A percentile compares a stretch with the other conserved stretches of the same genome.
Evolutionary conservation across 2,329 filamentous ascomycete species (phyloP).

Genomic region (Calonectria multiphialidica): DNA sequence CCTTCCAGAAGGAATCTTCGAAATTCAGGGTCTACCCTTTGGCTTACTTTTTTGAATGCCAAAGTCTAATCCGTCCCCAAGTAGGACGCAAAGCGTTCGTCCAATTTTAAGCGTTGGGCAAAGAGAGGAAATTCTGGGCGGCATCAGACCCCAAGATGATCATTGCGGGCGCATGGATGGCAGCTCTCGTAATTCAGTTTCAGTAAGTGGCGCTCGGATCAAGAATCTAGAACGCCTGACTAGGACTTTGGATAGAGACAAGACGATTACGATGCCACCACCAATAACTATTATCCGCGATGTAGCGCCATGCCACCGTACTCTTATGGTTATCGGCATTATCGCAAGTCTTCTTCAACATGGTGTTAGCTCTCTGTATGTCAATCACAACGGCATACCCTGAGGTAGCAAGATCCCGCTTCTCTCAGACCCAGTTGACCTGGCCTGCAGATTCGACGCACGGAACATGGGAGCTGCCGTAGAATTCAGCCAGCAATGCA

Average conservation of each 20-base stretch:
- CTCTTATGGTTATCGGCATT: neutral
- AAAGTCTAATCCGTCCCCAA: too few species aligned
- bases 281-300: neutral
- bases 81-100: neutral
- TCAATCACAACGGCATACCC: neutral
- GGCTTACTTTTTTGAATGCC: neutral
- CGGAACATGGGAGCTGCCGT: neutral
- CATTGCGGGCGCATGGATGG: neutral
- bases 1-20: neutral
- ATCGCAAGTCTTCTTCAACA: neutral
- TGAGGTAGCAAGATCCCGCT: too few species aligned
- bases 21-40: neutral
- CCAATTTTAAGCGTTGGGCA: neutral
- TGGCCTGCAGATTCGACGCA: neutral
- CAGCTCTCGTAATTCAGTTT: neutral
- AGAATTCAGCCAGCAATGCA: neutral
- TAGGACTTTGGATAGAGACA: neutral
- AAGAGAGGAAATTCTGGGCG: neutral
- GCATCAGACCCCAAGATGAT: neutral
- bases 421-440: neutral
- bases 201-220: neutral
- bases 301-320: neutral
- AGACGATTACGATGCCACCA: neutral
- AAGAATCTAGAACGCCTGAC: neutral
- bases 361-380: too few species aligned